Evolutionary conservation across 495 filamentous ascomycete genomes (phyloP), one percentile per base, ranked within the genome.

Genomic region (Hyaloscypha hepaticicola): DNA sequence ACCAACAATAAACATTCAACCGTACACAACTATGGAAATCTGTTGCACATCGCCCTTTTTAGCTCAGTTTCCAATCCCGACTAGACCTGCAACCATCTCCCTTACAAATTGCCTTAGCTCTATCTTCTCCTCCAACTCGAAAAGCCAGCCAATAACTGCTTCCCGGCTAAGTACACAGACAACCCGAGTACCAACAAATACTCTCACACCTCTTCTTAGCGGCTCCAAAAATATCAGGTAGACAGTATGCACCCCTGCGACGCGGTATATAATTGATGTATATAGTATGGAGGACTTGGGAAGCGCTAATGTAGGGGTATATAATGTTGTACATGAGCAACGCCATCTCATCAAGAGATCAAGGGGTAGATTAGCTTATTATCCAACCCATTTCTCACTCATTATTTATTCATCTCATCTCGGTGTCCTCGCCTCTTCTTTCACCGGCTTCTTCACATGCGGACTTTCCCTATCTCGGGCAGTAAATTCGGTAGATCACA

Each of bases 401-500:
- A 3, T 45, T 16, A 16, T 45, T 45, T 16, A 11, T 11, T 11
- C 6, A 45, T 45, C 31, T 45, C 38, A 11, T 45, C 38, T 45
- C 5, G 38, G 16, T 45, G 19, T 45, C 38, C 12, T 45, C 4
- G 50, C 26, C 6, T 28, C 50, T 53, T 53, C 50, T 28, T n/a
- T 53, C 50, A 53, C 8, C 26, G 9, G 8, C 50, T 14, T 16
- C 38, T 14, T 45, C 38, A 9, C 38, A 16, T 45, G 11, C 12
- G 38, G 38, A 45, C 38, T 16, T 45, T 45, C 38, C 38, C 38
- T 16, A 45, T 11, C 38, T 45, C 38, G 38, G 38, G 19, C 38
- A 16, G 38, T 16, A 19, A 19, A 45, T 16, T 11, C 38, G 38
- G n/a, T 8, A 19, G 28, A 26, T 68, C 52, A 91, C 86, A 91